Evolutionary conservation across 2,329 filamentous ascomycete genomes (phyloP).

Genomic region (Thielaviopsis populi): DNA sequence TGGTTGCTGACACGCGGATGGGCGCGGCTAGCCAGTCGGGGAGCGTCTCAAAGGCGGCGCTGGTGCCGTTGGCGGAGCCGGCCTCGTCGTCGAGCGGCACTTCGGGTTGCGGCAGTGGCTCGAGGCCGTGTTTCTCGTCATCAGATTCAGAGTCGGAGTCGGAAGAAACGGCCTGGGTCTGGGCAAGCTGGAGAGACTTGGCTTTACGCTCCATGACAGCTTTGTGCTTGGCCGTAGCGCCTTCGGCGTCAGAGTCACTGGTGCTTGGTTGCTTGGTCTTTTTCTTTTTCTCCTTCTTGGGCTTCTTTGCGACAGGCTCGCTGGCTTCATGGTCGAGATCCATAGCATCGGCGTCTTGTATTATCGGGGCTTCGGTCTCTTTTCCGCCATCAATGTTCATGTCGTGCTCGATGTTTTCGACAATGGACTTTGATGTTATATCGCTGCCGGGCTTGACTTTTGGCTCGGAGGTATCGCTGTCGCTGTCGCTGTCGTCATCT

Average conservation of each 20-base stretch:
- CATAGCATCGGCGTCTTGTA: not conserved
- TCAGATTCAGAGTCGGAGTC: slow-evolving; percentile 22
- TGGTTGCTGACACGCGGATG: slow-evolving; percentile 48
- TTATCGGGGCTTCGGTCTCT: slow-evolving; percentile 12
- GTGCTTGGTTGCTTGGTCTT: slow-evolving; percentile 22
- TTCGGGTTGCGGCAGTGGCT: slow-evolving; percentile 67
- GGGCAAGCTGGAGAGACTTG: slow-evolving; percentile 25
- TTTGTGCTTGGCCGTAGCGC: slow-evolving; percentile 17
- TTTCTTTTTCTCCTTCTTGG: slow-evolving; percentile 20
- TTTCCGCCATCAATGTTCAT: slow-evolving; percentile 13
- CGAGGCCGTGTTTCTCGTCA: slow-evolving; percentile 51
- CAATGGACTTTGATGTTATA: not conserved
- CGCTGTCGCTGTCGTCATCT: not conserved
- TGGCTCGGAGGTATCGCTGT: not conserved
- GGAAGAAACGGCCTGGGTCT: slow-evolving; percentile 21
- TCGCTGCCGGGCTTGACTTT: not conserved
- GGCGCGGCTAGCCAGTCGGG: slow-evolving; percentile 70
- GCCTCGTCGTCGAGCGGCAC: slow-evolving; percentile 41
- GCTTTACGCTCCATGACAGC: slow-evolving; percentile 21
- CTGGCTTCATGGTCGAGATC: slow-evolving; percentile 12
- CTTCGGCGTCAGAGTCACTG: slow-evolving; percentile 5
- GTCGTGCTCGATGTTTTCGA: not conserved
- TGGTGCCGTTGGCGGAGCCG: slow-evolving; percentile 42
- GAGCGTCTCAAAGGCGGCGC: slow-evolving; percentile 53
- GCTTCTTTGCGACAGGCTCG: slow-evolving; percentile 17